Percentiles rank a stretch among this genome's conserved stretches.
These are phyloP conservation scores for Penicillium sp. DNA, from an alignment of 2,329 filamentous ascomycete genomes.

Conservation along the genomic window DNA sequence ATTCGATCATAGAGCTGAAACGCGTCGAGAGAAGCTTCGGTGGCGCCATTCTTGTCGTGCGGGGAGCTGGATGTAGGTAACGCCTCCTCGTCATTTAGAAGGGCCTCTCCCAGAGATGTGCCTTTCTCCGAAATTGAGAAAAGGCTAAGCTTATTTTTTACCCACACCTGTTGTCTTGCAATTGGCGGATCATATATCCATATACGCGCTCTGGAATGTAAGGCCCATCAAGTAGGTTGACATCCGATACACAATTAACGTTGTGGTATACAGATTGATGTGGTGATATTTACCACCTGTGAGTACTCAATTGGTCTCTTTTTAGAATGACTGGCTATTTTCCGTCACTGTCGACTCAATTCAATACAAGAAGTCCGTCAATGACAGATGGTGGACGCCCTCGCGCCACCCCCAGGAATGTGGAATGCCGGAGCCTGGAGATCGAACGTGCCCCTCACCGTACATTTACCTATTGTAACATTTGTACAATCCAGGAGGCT, in stretches of 20 bases:
- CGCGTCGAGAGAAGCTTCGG: background rate
- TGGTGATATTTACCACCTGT: background rate
- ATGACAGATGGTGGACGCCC: background rate
- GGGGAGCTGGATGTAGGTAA: background rate
- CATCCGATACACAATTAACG: background rate
- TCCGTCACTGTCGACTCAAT: background rate
- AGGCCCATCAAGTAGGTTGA: background rate
- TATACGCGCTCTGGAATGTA: conserved; percentile 4
- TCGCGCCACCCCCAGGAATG: conserved; percentile 9
- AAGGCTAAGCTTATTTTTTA: background rate
- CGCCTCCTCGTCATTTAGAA: conserved; percentile 9
- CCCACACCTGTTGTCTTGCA: background rate
- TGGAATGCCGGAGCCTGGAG: conserved; percentile 17
- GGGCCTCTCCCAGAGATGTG: background rate
- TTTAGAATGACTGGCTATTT: no score
- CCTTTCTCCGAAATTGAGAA: background rate
- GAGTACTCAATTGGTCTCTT: background rate
- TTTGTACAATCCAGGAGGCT: conserved; percentile 13
- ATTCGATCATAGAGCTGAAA: background rate
- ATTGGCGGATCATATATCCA: background rate
- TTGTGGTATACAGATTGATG: background rate
- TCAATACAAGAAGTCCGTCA: background rate
- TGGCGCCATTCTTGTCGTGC: background rate
- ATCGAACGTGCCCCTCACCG: conserved; percentile 5
- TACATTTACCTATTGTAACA: conserved; percentile 3